phyloP scores from a whole-genome alignment of 2,329 filamentous ascomycete genomes.

The Arachnomyces sp. region DNA sequence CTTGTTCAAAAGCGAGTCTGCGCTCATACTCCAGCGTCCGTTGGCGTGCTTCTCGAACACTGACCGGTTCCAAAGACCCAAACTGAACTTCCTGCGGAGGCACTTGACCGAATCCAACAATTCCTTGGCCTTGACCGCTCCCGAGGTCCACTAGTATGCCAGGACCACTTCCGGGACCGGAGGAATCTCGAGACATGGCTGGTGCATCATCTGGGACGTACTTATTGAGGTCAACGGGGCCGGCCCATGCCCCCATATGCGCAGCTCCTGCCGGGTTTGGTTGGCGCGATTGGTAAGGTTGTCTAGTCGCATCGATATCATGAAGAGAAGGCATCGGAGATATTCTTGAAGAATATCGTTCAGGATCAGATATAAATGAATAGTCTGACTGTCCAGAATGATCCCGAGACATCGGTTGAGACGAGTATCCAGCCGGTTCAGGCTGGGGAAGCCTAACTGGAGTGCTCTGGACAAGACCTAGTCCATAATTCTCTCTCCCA shows the following conservation, averaged over 20 bases:
- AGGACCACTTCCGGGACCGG: constrained; percentile 14
- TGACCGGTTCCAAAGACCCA: constrained; percentile 17
- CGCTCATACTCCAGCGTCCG: constrained; percentile 12
- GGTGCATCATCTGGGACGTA: constrained; percentile 6
- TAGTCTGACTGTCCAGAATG: constrained; percentile 18
- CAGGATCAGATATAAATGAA: constrained; percentile 18
- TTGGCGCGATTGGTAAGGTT: no score
- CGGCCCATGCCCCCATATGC: no score
- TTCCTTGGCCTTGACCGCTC: constrained; percentile 9
- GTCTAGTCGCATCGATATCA: no score
- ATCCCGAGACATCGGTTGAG: constrained; percentile 23
- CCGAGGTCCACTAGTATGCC: constrained; percentile 19
- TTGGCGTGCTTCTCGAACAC: constrained; percentile 14
- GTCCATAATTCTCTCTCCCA: constrained; percentile 1
- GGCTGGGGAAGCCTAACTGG: constrained; percentile 5
- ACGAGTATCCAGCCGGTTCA: constrained; percentile 18
- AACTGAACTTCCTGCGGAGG: constrained; percentile 16
- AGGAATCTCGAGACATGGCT: constrained; percentile 15
- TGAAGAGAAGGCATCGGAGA: no score
- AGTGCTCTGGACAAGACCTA: constrained; percentile 1
- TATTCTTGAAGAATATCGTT: background rate
- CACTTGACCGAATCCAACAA: constrained; percentile 11
- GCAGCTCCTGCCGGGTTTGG: no score
- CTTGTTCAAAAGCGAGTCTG: background rate
- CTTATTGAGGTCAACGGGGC: background rate